Evolutionary conservation across 108 stramenopile species (phyloP).

Genomic region (Chaetoceros tenuissimus): DNA sequence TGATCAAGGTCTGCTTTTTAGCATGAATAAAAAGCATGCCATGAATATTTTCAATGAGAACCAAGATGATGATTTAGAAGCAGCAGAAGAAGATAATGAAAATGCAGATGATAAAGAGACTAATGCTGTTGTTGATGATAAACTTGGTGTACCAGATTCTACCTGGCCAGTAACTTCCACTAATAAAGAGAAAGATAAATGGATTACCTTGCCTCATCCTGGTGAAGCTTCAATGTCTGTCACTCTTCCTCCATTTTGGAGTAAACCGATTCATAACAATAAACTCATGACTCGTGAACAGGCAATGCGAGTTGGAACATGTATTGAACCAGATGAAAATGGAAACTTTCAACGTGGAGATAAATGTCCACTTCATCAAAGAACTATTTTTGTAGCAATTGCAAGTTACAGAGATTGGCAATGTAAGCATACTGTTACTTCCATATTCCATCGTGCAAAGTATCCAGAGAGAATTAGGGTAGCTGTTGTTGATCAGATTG

Average conservation of each 20-base stretch:
- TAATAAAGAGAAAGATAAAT: conserved; percentile 44
- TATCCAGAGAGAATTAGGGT: conserved; percentile 58
- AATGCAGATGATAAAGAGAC: too few species aligned
- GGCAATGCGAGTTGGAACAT: conserved; percentile 69
- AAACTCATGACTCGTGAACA: conserved; percentile 46
- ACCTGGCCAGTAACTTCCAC: conserved; percentile 61
- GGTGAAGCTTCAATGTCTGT: conserved; percentile 52
- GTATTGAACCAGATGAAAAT: conserved; percentile 43
- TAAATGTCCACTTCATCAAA: conserved; percentile 43
- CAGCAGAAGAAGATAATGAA: neutral
- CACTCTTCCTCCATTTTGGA: conserved; percentile 66
- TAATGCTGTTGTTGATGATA: too few species aligned
- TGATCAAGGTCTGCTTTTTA: too few species aligned
- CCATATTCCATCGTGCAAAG: conserved; percentile 48
- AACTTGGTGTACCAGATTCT: conserved; percentile 22
- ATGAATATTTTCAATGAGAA: too few species aligned
- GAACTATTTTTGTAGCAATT: conserved; percentile 77
- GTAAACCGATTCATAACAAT: conserved; percentile 52
- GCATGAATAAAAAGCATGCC: too few species aligned
- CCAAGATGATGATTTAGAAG: too few species aligned
- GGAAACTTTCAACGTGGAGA: conserved; percentile 56
- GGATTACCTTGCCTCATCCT: conserved; percentile 60
- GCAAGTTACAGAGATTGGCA: conserved; percentile 75
- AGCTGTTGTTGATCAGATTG: conserved; percentile 74
- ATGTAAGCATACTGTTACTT: conserved; percentile 62